phyloP scores from a whole-genome alignment of 176 grass and related monocot species.

The Oryza glumipatula region DNA sequence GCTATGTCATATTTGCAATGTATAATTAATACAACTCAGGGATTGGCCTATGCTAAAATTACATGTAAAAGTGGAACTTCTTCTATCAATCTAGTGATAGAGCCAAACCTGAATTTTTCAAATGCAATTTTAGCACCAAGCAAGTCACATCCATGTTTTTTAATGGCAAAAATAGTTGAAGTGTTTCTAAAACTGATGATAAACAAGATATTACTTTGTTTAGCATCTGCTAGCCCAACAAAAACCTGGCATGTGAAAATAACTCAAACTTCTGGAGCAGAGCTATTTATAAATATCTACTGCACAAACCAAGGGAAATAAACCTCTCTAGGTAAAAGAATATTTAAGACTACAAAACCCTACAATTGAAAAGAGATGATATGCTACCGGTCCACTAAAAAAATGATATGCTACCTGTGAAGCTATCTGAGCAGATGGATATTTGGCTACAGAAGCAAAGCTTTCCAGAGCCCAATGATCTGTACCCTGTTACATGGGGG shows the following conservation, averaged over 20 bases:
- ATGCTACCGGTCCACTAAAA: constrained; percentile 36
- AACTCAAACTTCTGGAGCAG: background rate
- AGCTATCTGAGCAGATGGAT: constrained; percentile 87
- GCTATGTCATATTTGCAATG: constrained; percentile 16
- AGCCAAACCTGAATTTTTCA: constrained; percentile 2
- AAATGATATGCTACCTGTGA: constrained; percentile 67
- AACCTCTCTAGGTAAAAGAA: background rate
- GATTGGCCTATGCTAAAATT: constrained; percentile 12
- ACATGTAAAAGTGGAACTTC: constrained; percentile 30
- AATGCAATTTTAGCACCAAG: constrained; percentile 20
- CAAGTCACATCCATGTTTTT: background rate
- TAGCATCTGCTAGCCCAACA: constrained; percentile 15
- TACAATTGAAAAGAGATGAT: constrained; percentile 30
- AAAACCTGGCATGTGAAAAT: constrained; percentile 14
- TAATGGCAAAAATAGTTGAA: constrained; percentile 12
- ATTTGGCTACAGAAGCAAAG: constrained; percentile 85
- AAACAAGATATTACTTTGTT: constrained; percentile 2
- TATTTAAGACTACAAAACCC: constrained; percentile 10
- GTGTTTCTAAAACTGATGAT: background rate
- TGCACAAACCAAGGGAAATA: background rate
- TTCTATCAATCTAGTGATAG: constrained; percentile 14
- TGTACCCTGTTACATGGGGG: constrained; percentile 61
- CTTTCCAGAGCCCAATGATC: constrained; percentile 82
- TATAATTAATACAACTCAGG: constrained; percentile 5
- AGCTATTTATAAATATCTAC: constrained; percentile 2